A percentile compares a stretch with the other conserved stretches of the same genome.
Conservation (phyloP, 495 filamentous ascomycete genomes). For the Xylaria telfairii region DNA sequence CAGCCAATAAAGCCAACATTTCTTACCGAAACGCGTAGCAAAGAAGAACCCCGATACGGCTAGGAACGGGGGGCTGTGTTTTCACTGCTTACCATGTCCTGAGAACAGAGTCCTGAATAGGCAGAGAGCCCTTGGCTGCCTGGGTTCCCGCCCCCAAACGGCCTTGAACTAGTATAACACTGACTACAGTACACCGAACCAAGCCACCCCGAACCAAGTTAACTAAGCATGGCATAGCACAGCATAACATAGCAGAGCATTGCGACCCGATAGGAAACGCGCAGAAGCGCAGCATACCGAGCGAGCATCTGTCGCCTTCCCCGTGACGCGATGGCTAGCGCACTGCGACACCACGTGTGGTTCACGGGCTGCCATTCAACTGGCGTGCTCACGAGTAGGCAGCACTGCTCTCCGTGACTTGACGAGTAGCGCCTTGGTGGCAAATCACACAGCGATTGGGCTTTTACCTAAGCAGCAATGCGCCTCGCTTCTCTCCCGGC, state of each 20-base stretch:
- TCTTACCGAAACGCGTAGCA: not conserved
- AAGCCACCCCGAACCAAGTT: not conserved
- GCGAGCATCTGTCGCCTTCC: too few relatives aligned
- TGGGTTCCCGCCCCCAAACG: slow-evolving; percentile 1
- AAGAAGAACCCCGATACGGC: not conserved
- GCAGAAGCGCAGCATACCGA: not conserved
- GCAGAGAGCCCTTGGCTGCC: slow-evolving; percentile 1
- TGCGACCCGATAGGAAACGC: not conserved
- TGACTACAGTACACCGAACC: slow-evolving; percentile 9
- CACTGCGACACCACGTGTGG: not conserved
- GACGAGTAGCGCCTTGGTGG: not conserved
- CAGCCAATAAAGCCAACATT: not conserved
- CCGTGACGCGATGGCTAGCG: not conserved
- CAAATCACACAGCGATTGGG: not conserved
- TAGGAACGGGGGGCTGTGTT: not conserved
- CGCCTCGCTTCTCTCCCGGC: not conserved
- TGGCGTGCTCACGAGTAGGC: not conserved
- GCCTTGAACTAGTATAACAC: too few relatives aligned
- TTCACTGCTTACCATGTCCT: not conserved
- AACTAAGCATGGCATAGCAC: not conserved
- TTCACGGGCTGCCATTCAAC: not conserved
- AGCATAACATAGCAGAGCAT: too few relatives aligned
- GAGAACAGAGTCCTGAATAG: not conserved
- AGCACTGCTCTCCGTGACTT: not conserved
- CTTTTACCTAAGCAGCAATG: not conserved